Conservation (phyloP, 192 early-diverging fungal species). For the Haplosporangium gracile region DNA sequence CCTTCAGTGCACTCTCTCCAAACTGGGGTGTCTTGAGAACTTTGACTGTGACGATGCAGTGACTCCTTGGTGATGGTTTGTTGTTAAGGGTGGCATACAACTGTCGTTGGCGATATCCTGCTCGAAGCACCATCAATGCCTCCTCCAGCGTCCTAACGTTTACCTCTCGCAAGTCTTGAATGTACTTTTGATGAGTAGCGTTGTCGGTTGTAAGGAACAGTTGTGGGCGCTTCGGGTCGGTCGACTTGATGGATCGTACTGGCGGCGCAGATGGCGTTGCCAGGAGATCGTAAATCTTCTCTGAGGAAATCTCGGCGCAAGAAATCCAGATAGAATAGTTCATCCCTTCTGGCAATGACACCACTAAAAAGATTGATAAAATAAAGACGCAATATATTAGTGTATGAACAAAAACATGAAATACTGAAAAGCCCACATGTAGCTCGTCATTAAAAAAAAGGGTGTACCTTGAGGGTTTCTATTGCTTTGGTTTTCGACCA, state of each 20-base stretch:
- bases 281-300: constrained; percentile 89
- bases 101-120: constrained; percentile 70
- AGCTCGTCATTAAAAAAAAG: too few species aligned
- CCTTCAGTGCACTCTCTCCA: constrained; percentile 57
- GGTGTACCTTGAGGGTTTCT: not conserved
- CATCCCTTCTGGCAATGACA: constrained; percentile 62
- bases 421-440: too few species aligned
- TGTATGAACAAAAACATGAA: not conserved
- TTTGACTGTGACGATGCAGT: constrained; percentile 77
- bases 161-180: constrained; percentile 73
- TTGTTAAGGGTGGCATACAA: constrained; percentile 71
- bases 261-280: constrained; percentile 39
- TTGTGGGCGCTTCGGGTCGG: constrained; percentile 31
- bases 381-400: not conserved
- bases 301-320: constrained; percentile 92
- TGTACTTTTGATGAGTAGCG: constrained; percentile 63
- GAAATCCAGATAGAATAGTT: constrained; percentile 90
- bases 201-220: constrained; percentile 58
- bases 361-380: constrained; percentile 8
- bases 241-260: not conserved
- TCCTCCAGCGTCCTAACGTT: constrained; percentile 68
- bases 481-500: not conserved
- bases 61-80: constrained; percentile 69
- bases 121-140: constrained; percentile 66
- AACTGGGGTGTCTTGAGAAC: constrained; percentile 69